Conservation (phyloP, 1,284 basidiomycete genomes). For the Leccinum insolens region DNA sequence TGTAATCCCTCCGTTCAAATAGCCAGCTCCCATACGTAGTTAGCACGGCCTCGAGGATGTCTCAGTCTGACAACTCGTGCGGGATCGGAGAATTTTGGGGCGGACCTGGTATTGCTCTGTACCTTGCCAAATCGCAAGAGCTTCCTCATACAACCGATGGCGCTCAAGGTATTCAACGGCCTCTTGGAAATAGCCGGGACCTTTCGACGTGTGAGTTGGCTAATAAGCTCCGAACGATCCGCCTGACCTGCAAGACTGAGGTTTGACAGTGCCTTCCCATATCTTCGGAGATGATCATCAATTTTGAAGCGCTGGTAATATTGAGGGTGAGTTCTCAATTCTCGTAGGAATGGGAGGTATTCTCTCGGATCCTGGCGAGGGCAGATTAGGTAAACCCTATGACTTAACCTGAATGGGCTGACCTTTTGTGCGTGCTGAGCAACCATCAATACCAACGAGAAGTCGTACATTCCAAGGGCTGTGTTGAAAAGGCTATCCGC, state of each 20-base stretch:
- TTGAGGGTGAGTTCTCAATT: conserved; percentile 80
- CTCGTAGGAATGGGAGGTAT: conserved; percentile 95
- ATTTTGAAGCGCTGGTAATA: conserved; percentile 91
- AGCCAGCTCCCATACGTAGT: conserved; percentile 88
- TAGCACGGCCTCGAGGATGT: conserved; percentile 53
- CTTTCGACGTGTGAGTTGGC: conserved; percentile 36
- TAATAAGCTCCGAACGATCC: not conserved
- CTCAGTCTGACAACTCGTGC: conserved; percentile 7
- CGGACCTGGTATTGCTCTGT: conserved; percentile 67
- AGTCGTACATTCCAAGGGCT: conserved; percentile 99
- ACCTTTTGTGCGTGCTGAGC: conserved; percentile 98
- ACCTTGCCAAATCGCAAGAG: conserved; percentile 72
- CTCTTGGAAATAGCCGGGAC: conserved; percentile 72
- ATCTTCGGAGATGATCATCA: conserved; percentile 87
- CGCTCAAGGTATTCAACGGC: conserved; percentile 80
- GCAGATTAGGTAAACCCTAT: conserved; percentile 9
- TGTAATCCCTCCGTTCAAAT: conserved; percentile 85
- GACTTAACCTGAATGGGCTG: conserved; percentile 6
- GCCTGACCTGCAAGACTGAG: conserved; percentile 71
- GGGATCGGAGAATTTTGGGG: conserved; percentile 6
- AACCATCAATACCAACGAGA: conserved; percentile 92
- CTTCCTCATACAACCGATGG: conserved; percentile 78
- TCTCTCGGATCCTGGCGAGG: conserved; percentile 89
- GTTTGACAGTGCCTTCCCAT: conserved; percentile 77
- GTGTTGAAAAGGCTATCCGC: conserved; percentile 92